A percentile compares a stretch with the other conserved stretches of the same genome.
Evolutionary conservation across 352 stramenopile genomes (phyloP).

Genomic region (Phytophthora pinifolia): DNA sequence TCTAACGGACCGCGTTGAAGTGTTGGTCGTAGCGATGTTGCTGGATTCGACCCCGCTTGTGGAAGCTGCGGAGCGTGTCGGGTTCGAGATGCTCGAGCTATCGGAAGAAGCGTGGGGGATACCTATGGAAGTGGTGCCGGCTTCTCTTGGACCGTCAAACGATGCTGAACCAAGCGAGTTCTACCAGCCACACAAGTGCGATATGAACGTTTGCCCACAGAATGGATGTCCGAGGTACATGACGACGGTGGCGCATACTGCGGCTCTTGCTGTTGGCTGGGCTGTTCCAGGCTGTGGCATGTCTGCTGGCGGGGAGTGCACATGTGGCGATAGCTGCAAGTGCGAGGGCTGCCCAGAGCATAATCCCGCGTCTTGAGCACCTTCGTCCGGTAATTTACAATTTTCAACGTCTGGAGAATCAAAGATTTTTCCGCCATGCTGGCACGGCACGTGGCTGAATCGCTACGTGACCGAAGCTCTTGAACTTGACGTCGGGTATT

Average conservation of each 20-base stretch:
- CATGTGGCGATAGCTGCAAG: slow-evolving; percentile 75
- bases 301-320: slow-evolving; percentile 76
- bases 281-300: slow-evolving; percentile 79
- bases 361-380: slow-evolving; percentile 47
- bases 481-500: slow-evolving; percentile 57
- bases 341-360: slow-evolving; percentile 77
- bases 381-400: neutral
- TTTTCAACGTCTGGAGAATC: slow-evolving; percentile 8
- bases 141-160: slow-evolving; percentile 18
- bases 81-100: slow-evolving; percentile 58
- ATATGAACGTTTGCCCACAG: slow-evolving; percentile 58
- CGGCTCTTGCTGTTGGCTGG: slow-evolving; percentile 77
- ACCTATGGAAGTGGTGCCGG: slow-evolving; percentile 27
- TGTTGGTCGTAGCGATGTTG: slow-evolving; percentile 61
- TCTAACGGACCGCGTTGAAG: slow-evolving; percentile 52
- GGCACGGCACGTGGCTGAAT: slow-evolving; percentile 64
- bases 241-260: slow-evolving; percentile 74
- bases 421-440: slow-evolving; percentile 62
- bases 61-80: slow-evolving; percentile 33
- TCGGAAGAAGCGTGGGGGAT: slow-evolving; percentile 47
- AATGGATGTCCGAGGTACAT: slow-evolving; percentile 79
- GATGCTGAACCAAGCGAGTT: slow-evolving; percentile 11
- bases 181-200: slow-evolving; percentile 49
- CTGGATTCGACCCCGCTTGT: slow-evolving; percentile 39
- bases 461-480: slow-evolving; percentile 67